Base-by-base conservation (phyloP, 1,139 yeast species). In the Pichia sp. region DNA sequence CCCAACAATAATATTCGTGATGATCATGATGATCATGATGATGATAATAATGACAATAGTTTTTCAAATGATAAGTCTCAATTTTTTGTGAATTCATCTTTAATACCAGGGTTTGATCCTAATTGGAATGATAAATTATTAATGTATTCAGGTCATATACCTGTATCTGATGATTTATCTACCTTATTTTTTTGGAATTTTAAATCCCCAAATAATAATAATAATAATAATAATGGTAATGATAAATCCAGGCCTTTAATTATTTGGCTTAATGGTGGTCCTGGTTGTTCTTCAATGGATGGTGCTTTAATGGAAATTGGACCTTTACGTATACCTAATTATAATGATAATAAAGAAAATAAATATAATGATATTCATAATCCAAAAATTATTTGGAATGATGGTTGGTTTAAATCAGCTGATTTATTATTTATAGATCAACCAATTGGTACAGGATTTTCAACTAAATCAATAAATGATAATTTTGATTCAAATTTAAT, bases 271-370 rank as follows among this genome's bases (percentile, higher is more conserved):
- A 92, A 94, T 63, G 99, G 99, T 37, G 96, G 96, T 0, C 96
- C 96, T 0, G 99, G 99, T 0, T 92, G 99, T 62, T 87, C 97
- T 3, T 87, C 96, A 0, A 80, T 92, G 94, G 98, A 92, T 64
- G 99, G 99, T 3, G 96, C 96, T 0, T 63, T 92, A 51, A 79
- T 92, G 78, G 99, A 94, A 62, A 67, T 82, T 2, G 99, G 99
- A 0, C 97, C 98, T 0, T 76, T 89, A 47, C 69, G 96, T 47
- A 71, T 89, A 22, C 16, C 16, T 16, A 16, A 16, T 16, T 16
- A 16, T 16, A 16, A 16, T 16, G 16, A 16, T 16, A n/a, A n/a
- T n/a, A n/a, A n/a, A n/a, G n/a, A n/a, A n/a, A n/a, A n/a, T n/a
- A 16, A 16, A 16, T 16, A 16, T 16, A 16, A 16, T 16, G 16